Evolutionary conservation across 164 flowering plant genomes (phyloP).

Genomic region (Umbellularia californica): DNA sequence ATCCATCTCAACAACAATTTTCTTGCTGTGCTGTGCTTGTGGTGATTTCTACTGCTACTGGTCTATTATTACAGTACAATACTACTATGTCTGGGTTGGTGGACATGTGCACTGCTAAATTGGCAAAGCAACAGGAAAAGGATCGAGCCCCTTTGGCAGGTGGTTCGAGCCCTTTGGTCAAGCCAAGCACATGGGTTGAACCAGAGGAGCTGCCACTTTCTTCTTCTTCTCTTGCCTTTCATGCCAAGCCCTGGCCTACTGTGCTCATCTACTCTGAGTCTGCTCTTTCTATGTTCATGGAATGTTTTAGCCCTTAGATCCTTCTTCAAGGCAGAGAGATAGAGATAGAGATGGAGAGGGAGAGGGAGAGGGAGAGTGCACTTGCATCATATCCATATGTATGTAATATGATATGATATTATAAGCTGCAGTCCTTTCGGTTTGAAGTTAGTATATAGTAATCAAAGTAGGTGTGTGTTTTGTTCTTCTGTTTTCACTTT

Average conservation of each 20-base stretch:
- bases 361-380: no score
- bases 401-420: no score
- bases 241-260: neutral
- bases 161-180: constrained; percentile 5
- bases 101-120: constrained; percentile 35
- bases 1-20: neutral
- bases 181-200: constrained; percentile 13
- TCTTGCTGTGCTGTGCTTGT: no score
- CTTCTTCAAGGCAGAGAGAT: no score
- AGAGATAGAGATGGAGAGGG: no score
- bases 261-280: constrained; percentile 29
- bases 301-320: constrained; percentile 24
- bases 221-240: neutral
- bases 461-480: no score
- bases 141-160: constrained; percentile 15
- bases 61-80: no score
- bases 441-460: no score
- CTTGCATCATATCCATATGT: no score
- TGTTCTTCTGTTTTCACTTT: no score
- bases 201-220: constrained; percentile 1
- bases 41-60: no score
- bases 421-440: no score
- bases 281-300: constrained; percentile 36
- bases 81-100: constrained; percentile 35
- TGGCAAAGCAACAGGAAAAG: constrained; percentile 29